These are phyloP conservation scores for Lentinula raphanica DNA, from an alignment of 768 basidiomycete genomes.

Conservation along the genomic window DNA sequence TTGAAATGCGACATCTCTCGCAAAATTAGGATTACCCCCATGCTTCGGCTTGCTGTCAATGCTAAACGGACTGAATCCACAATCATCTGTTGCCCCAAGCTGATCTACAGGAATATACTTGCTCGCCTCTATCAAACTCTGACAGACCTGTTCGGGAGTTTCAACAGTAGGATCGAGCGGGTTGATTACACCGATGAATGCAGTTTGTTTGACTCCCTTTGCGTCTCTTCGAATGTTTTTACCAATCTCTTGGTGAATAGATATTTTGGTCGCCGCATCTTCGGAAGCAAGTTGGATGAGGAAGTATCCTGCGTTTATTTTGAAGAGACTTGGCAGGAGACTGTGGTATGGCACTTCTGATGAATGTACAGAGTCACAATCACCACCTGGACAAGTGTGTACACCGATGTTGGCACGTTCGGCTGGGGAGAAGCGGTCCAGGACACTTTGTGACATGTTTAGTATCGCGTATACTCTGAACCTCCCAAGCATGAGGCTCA, in stretches of 20 bases:
- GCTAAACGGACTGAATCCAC: constrained; percentile 7
- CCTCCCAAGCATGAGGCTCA: background rate
- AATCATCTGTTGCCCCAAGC: constrained; percentile 6
- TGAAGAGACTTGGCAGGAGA: background rate
- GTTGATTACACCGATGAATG: constrained; percentile 4
- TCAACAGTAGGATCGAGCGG: constrained; percentile 3
- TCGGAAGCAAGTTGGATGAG: constrained; percentile 7
- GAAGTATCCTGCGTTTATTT: constrained; percentile 7
- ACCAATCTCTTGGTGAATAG: constrained; percentile 6
- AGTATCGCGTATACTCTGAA: background rate
- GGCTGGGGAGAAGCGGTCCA: constrained; percentile 3
- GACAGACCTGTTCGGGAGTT: background rate
- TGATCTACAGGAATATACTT: constrained; percentile 3
- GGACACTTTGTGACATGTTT: too few relatives aligned
- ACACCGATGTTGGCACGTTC: constrained; percentile 4
- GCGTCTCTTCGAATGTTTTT: constrained; percentile 5
- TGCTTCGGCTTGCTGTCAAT: constrained; percentile 3
- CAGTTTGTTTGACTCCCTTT: constrained; percentile 5
- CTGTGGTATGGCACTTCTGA: constrained; percentile 4
- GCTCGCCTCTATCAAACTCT: constrained; percentile 4
- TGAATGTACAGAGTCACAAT: constrained; percentile 6
- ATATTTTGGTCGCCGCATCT: background rate
- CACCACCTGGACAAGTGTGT: constrained; percentile 7
- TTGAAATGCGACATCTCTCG: constrained; percentile 5
- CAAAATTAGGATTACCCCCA: constrained; percentile 5